Evolutionary conservation across 768 basidiomycete genomes (phyloP).

Genomic region (Podaxis carcinomalis): DNA sequence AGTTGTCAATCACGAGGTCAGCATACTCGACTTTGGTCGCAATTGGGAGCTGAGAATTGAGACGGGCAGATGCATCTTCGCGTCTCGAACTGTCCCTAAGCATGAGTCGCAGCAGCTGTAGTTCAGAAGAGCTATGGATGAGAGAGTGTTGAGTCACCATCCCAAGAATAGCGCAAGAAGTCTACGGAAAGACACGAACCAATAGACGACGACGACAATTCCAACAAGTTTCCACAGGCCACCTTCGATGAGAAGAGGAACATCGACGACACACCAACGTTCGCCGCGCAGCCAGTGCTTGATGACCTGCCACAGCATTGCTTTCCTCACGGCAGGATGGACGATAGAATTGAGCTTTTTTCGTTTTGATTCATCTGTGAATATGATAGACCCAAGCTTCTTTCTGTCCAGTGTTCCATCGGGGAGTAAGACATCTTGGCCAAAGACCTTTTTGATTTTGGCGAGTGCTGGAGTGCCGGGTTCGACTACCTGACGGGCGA

Average conservation of each 20-base stretch:
- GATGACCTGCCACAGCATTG: conserved; percentile 69
- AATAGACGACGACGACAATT: conserved; percentile 85
- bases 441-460: conserved; percentile 69
- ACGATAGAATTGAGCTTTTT: conserved; percentile 77
- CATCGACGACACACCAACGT: conserved; percentile 80
- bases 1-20: conserved; percentile 86
- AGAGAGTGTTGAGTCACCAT: not conserved
- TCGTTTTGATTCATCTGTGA: conserved; percentile 70
- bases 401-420: conserved; percentile 79
- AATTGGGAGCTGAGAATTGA: conserved; percentile 80
- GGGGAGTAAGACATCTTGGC: conserved; percentile 55
- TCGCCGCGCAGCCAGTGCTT: conserved; percentile 74
- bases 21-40: conserved; percentile 78
- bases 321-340: conserved; percentile 84
- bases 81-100: conserved; percentile 62
- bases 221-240: conserved; percentile 82
- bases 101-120: conserved; percentile 84
- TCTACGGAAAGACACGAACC: conserved; percentile 43
- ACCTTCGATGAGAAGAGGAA: conserved; percentile 89
- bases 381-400: conserved; percentile 81
- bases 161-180: not conserved
- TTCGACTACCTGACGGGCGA: conserved; percentile 81
- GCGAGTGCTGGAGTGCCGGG: conserved; percentile 75
- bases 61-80: conserved; percentile 67
- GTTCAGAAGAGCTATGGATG: conserved; percentile 60